phyloP scores from a whole-genome alignment of 345 rosid genomes.

The Populus tremula region DNA sequence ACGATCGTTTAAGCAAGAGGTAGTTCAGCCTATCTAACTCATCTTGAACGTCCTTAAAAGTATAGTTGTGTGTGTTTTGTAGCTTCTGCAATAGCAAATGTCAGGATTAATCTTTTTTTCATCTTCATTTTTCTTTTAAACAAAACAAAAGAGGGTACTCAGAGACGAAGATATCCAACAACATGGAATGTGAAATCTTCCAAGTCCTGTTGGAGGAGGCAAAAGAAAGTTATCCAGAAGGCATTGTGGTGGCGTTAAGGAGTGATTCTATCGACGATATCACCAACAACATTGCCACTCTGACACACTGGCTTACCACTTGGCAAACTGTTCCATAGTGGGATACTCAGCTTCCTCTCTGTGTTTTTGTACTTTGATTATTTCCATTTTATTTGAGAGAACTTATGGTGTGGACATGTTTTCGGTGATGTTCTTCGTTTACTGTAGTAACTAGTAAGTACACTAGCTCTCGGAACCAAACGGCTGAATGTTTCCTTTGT shows the following conservation, averaged over 20 bases:
- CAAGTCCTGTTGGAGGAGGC: slow-evolving; percentile 85
- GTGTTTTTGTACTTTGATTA: neutral
- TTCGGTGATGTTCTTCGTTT: neutral
- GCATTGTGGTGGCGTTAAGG: slow-evolving; percentile 53
- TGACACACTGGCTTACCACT: slow-evolving; percentile 59
- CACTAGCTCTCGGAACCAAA: no score
- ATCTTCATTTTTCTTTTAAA: neutral
- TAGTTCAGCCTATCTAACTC: slow-evolving; percentile 16
- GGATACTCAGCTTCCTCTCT: neutral
- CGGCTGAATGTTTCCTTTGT: neutral
- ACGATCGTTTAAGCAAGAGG: slow-evolving; percentile 80
- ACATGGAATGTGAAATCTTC: slow-evolving; percentile 78
- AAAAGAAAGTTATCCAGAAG: slow-evolving; percentile 59
- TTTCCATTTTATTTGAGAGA: neutral
- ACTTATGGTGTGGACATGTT: neutral
- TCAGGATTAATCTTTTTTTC: neutral
- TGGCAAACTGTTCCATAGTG: slow-evolving; percentile 37
- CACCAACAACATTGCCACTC: slow-evolving; percentile 45
- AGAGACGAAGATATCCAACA: slow-evolving; percentile 67
- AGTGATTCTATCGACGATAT: slow-evolving; percentile 71
- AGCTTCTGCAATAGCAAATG: neutral
- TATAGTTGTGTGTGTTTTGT: neutral
- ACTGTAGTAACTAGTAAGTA: neutral
- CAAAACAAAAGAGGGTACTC: slow-evolving; percentile 58
- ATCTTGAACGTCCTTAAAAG: neutral